Conservation (phyloP, 2,329 filamentous ascomycete genomes). For the Neofusicoccum kwambonambiense region DNA sequence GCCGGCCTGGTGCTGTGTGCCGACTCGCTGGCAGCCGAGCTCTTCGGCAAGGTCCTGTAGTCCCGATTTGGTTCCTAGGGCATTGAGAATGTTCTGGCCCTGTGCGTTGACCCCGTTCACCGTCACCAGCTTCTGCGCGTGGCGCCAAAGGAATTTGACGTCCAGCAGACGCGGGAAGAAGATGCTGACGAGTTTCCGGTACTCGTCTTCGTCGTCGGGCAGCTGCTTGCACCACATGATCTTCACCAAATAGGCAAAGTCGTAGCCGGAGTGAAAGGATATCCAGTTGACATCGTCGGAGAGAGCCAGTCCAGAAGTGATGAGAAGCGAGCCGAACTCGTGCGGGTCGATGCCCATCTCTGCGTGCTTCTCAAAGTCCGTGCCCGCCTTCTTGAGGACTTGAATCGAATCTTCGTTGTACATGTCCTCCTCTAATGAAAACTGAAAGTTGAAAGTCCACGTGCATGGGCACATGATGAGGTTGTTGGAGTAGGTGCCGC, state of each 20-base stretch:
- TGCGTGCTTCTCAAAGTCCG: constrained; percentile 82
- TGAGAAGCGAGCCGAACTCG: constrained; percentile 84
- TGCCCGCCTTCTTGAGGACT: constrained; percentile 85
- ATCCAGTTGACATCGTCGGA: constrained; percentile 91
- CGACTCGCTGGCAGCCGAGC: constrained; percentile 84
- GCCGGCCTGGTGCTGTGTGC: constrained; percentile 86
- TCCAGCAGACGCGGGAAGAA: constrained; percentile 95
- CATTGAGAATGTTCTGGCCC: constrained; percentile 73
- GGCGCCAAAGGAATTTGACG: constrained; percentile 95
- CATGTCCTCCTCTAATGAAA: constrained; percentile 94
- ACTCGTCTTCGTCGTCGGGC: constrained; percentile 85
- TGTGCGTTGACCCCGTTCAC: constrained; percentile 37
- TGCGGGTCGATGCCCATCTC: constrained; percentile 87
- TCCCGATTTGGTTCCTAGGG: constrained; percentile 85
- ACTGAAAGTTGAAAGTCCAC: constrained; percentile 99
- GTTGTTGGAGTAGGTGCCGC: constrained; percentile 48
- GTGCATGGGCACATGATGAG: constrained; percentile 74
- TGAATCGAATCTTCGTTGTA: constrained; percentile 94
- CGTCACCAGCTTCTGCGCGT: constrained; percentile 68
- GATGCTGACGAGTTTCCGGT: constrained; percentile 82
- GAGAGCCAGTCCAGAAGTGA: constrained; percentile 87
- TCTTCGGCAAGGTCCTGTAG: constrained; percentile 93
- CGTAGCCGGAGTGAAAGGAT: constrained; percentile 95
- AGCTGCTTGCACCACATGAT: constrained; percentile 79
- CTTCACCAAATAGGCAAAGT: constrained; percentile 97